A percentile compares a stretch with the other conserved stretches of the same genome.
phyloP scores from a whole-genome alignment of 441 rosid species.

The Omphalea diandra region DNA sequence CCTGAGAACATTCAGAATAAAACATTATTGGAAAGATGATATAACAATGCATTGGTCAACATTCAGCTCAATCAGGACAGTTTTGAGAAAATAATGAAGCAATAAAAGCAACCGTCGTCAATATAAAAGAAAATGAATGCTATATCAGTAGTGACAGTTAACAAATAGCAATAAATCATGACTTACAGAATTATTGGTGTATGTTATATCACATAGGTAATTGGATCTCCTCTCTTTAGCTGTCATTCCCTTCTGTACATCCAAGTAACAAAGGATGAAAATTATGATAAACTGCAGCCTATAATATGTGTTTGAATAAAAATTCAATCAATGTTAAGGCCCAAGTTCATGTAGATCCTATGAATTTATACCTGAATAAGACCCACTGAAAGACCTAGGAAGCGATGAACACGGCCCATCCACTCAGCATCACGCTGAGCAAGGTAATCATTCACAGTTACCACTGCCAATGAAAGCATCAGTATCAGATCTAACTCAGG shows the following conservation, averaged over 20 bases:
- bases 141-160: neutral
- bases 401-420: constrained; percentile 98
- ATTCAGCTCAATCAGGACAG: constrained; percentile 1
- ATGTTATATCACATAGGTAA: constrained; percentile 88
- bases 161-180: constrained; percentile 10
- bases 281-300: constrained; percentile 2
- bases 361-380: constrained; percentile 69
- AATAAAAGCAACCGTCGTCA: neutral
- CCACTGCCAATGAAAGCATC: constrained; percentile 56
- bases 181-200: constrained; percentile 89
- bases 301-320: neutral
- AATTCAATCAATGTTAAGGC: neutral
- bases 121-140: constrained; percentile 3
- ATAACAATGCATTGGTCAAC: neutral
- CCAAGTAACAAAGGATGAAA: constrained; percentile 23
- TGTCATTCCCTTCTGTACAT: constrained; percentile 75
- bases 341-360: constrained; percentile 5
- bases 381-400: constrained; percentile 94
- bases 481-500: constrained; percentile 21
- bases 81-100: constrained; percentile 9
- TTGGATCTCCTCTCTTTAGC: constrained; percentile 75
- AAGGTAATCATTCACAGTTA: constrained; percentile 93
- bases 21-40: constrained; percentile 22
- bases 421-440: constrained; percentile 99
- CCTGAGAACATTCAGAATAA: constrained; percentile 48